Evolutionary conservation across 2,329 filamentous ascomycete species (phyloP), one percentile per base, ranked within the genome.

Genomic region (Microsporum ferrugineum): DNA sequence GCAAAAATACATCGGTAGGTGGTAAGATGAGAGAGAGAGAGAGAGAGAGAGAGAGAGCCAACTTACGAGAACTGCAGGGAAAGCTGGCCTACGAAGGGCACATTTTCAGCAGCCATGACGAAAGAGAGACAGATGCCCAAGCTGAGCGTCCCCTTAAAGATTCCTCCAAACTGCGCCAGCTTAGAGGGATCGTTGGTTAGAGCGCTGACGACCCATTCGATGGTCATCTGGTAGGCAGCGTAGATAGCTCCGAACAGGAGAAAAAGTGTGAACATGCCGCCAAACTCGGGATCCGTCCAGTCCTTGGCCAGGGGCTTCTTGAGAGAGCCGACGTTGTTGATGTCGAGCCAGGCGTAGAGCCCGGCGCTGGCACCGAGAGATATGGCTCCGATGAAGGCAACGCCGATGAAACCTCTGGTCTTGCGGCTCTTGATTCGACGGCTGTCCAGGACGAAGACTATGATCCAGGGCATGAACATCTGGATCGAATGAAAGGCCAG

Each of bases 131-230:
- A 88, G 4, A 84, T 84, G 66, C 88, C 88, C 51, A 87, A 88
- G 8, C 87, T 90, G 75, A 92, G 88, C 67, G 92, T 87, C 63
- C 85, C 85, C 77, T 90, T 90, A 81, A 90, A 91, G 78, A 87
- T 89, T 65, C 88, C 89, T 57, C 88, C 86, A 67, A 90, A 85
- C 79, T 94, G 92, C 75, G 90, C 89, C 23, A 89, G 83, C 74
- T 88, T 89, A 72, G 89, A 88, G 64, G 88, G 84, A 63, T 90
- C 92, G 82, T 95, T 95, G 72, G 88, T 90, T 57, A 95, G 80
- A 12, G 89, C 82, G 59, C 90, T 90, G 86, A 95, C 94, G 77
- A 86, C 88, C 85, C 85, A 68, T 73, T 59, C 71, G 76, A 88
- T 88, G 92, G 79, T 92, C 91, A 58, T 89, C 84, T 67, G 78